Evolutionary conservation across 75 land plant species (phyloP).

Genomic region (Pseudotsuga menziesii): DNA sequence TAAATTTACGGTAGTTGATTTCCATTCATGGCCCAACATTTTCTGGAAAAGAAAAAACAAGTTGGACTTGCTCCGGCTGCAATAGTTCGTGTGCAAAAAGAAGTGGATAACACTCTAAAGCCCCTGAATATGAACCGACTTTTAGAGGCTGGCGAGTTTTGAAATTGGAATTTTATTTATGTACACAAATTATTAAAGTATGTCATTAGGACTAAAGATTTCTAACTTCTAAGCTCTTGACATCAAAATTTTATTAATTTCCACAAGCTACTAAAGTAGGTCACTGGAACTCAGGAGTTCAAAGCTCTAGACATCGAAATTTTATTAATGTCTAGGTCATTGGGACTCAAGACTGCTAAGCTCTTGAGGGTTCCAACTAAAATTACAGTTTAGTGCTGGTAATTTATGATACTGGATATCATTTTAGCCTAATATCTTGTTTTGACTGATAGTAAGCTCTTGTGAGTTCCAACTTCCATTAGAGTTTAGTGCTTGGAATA

Average conservation of each 20-base stretch:
- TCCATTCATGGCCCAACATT: conserved; percentile 85
- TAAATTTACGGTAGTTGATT: conserved; percentile 45
- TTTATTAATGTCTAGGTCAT: not conserved
- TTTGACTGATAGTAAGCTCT: not conserved
- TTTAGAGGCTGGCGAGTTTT: conserved; percentile 36
- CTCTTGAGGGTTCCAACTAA: too few species aligned
- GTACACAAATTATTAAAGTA: not conserved
- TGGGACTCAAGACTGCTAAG: not conserved
- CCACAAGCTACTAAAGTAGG: not conserved
- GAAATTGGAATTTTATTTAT: not conserved
- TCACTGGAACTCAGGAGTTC: not conserved
- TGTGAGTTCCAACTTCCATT: too few species aligned
- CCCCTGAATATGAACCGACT: conserved; percentile 30
- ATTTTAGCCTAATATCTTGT: not conserved
- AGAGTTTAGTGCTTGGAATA: not conserved
- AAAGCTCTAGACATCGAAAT: not conserved
- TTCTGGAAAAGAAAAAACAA: conserved; percentile 37
- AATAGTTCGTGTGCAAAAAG: conserved; percentile 56
- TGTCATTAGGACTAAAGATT: not conserved
- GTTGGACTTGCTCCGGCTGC: conserved; percentile 93
- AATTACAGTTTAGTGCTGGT: not conserved
- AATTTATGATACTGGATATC: not conserved
- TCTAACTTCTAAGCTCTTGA: not conserved
- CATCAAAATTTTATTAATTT: not conserved
- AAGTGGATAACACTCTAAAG: conserved; percentile 24